phyloP scores from a whole-genome alignment of 371 early-diverging fungal genomes.

The Rhizopus sp. region DNA sequence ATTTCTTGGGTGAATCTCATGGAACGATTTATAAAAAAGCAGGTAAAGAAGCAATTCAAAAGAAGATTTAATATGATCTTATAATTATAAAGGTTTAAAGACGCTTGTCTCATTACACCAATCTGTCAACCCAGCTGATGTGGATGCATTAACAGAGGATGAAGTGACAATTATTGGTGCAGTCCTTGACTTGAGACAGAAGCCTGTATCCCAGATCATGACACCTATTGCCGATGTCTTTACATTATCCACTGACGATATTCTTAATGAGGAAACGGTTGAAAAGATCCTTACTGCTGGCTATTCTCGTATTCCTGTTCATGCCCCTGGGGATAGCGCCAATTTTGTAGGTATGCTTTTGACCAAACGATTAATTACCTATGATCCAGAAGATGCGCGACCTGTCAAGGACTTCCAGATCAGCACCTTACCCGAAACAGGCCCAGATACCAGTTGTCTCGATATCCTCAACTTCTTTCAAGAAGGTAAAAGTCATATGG shows the following conservation, averaged over 20 bases:
- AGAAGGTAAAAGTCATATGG: constrained; percentile 84
- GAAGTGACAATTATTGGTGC: constrained; percentile 94
- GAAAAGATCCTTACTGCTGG: constrained; percentile 73
- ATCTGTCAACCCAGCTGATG: constrained; percentile 60
- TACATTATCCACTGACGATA: constrained; percentile 71
- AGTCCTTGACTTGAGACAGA: constrained; percentile 90
- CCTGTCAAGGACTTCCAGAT: constrained; percentile 73
- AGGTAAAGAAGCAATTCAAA: constrained; percentile 16
- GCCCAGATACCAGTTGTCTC: constrained; percentile 74
- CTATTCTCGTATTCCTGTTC: constrained; percentile 91
- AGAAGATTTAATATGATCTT: background rate
- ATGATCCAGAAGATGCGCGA: constrained; percentile 81
- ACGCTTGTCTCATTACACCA: constrained; percentile 89
- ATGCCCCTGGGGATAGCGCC: constrained; percentile 52
- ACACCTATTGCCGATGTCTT: constrained; percentile 87
- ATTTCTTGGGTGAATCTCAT: constrained; percentile 78
- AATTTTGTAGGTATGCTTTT: constrained; percentile 91
- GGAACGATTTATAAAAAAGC: constrained; percentile 82
- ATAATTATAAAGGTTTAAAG: constrained; percentile 61
- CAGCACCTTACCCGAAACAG: constrained; percentile 76
- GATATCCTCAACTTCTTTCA: constrained; percentile 95
- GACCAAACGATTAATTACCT: constrained; percentile 85
- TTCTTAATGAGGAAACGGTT: constrained; percentile 68
- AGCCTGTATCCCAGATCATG: constrained; percentile 84
- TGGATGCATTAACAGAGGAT: constrained; percentile 84